These are phyloP conservation scores for Acer campestre DNA, from an alignment of 345 rosid species.

Conservation along the genomic window DNA sequence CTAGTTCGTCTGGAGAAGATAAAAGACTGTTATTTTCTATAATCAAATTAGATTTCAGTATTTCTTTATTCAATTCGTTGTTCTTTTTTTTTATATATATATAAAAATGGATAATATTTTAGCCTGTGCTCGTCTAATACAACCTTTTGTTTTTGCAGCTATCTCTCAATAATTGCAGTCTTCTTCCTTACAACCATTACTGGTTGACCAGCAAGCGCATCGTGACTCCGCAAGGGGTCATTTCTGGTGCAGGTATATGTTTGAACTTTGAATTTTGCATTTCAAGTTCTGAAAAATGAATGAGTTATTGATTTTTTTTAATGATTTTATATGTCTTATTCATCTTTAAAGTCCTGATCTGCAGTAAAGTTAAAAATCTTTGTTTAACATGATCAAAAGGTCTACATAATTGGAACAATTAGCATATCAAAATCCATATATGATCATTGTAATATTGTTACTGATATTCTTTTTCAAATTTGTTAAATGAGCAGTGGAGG, in stretches of 20 bases:
- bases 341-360: background rate
- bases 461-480: slow-evolving; percentile 11
- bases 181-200: slow-evolving; percentile 62
- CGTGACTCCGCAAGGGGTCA: slow-evolving; percentile 66
- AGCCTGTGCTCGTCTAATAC: background rate
- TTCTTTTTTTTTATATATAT: background rate
- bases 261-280: background rate
- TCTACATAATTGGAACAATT: background rate
- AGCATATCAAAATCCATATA: background rate
- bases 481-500: slow-evolving; percentile 58
- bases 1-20: too few relatives aligned
- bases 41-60: background rate
- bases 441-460: background rate
- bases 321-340: background rate
- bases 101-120: background rate
- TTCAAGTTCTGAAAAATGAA: background rate
- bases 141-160: slow-evolving; percentile 33
- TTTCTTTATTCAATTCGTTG: too few relatives aligned
- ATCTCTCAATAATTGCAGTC: slow-evolving; percentile 58
- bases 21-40: too few relatives aligned
- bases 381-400: background rate
- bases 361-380: background rate
- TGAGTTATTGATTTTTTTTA: background rate
- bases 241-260: slow-evolving; percentile 77
- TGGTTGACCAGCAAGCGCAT: slow-evolving; percentile 77